phyloP scores from a whole-genome alignment of 1,284 basidiomycete species.

The Vanrija sp. region DNA sequence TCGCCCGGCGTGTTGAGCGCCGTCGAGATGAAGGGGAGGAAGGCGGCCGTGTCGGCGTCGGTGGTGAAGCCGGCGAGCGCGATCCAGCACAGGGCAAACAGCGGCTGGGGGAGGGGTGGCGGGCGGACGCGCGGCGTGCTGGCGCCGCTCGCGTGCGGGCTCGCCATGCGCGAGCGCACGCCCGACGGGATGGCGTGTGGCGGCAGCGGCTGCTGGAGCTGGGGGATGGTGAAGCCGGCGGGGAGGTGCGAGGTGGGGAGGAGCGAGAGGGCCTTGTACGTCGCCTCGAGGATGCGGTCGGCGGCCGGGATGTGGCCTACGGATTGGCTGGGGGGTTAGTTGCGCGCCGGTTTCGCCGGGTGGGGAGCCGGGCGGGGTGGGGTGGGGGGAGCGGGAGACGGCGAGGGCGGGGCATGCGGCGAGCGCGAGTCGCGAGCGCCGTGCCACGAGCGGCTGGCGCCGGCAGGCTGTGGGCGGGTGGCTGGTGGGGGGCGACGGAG shows the following conservation, averaged over 20 bases:
- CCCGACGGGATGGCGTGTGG: neutral
- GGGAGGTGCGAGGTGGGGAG: slow-evolving; percentile 31
- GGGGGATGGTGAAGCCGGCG: slow-evolving; percentile 17
- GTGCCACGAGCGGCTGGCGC: too few relatives aligned
- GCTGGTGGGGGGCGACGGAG: too few relatives aligned
- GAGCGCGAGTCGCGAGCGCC: too few relatives aligned
- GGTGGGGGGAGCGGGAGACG: neutral
- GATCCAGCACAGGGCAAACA: slow-evolving; percentile 40
- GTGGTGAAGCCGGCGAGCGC: slow-evolving; percentile 36
- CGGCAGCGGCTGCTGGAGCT: slow-evolving; percentile 1
- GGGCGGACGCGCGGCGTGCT: slow-evolving; percentile 13
- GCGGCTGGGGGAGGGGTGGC: slow-evolving; percentile 20
- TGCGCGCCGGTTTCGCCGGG: neutral
- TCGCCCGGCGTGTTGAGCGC: slow-evolving; percentile 18
- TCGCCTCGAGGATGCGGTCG: slow-evolving; percentile 37
- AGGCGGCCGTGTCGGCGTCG: slow-evolving; percentile 24
- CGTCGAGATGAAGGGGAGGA: slow-evolving; percentile 18
- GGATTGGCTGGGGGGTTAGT: slow-evolving; percentile 25
- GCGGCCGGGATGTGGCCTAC: slow-evolving; percentile 32
- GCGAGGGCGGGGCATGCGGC: too few relatives aligned
- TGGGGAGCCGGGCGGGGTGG: neutral
- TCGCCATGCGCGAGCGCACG: slow-evolving; percentile 1
- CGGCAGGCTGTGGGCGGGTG: too few relatives aligned
- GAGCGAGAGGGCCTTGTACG: slow-evolving; percentile 36
- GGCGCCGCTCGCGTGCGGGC: slow-evolving; percentile 7